Base-by-base conservation (phyloP, 495 filamentous ascomycete genomes). In the Xylaria nigripes region DNA sequence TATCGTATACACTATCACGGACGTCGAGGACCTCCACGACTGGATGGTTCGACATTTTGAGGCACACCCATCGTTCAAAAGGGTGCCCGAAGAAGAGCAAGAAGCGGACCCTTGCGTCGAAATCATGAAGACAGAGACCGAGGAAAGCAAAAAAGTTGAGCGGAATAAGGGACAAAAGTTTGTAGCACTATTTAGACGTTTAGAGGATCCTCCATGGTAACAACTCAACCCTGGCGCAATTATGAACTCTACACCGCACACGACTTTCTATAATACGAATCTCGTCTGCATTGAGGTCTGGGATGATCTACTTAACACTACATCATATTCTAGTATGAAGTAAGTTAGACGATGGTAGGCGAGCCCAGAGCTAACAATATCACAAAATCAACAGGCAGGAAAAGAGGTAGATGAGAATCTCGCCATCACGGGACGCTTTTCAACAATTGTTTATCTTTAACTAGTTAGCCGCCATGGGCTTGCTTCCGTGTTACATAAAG, bases 141-240 rank as follows among this genome's bases (percentile, higher is more conserved):
- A 98, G 70, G 93, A 98, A 75, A 89, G 92, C 45, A 95, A 95
- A 77, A 98, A 98, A 73, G 93, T 98, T 6, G 82, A 84, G 56
- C 81, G 93, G 67, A 93, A 96, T 72, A 81, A 85, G 41, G 93
- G 94, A 0, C 77, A 76, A 55, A 97, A 96, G 71, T 90, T 85
- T 67, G 85, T 96, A 36, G 89, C 87, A 43, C 81, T 90, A 23
- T 98, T 89, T 68, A 77, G 85, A 64, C 80, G 93, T 57, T 72
- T 85, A 65, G 84, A 82, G 62, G 86, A 95, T 75, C 90, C 89
- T 3, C 78, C 78, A 41, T 94, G 86, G 88, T 70, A 41, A 56
- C 8, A 10, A 45, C 12, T 6, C 3, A n/a, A 24, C 21, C n/a
- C 16, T 15, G 12, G 34, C 15, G 13, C 15, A 25, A 46, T 23